Evolutionary conservation across 2,329 filamentous ascomycete species (phyloP).

Genomic region (Fusarium austroafricanum): DNA sequence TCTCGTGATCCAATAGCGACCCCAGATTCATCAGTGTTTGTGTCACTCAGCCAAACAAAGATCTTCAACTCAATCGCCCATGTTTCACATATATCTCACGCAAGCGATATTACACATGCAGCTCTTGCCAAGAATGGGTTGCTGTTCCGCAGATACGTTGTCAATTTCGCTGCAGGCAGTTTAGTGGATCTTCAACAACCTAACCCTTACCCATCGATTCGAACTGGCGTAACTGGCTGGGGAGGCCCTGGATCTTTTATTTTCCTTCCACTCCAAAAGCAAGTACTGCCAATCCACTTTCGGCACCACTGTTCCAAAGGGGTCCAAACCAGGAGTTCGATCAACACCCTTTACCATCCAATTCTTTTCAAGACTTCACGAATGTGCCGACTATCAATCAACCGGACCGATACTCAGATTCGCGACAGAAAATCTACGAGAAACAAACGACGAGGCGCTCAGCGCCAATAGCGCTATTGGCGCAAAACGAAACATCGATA

Average conservation of each 20-base stretch:
- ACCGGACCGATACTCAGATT: no score
- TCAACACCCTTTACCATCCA: not conserved
- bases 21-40: no score
- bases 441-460: not conserved
- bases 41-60: not conserved
- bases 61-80: not conserved
- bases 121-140: constrained; percentile 10
- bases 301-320: constrained; percentile 17
- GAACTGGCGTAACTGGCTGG: not conserved
- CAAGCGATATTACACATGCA: not conserved
- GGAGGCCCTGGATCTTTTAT: constrained; percentile 38
- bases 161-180: not conserved
- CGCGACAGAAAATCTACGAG: no score
- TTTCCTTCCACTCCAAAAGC: constrained; percentile 25
- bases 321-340: constrained; percentile 30
- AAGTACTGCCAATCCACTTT: constrained; percentile 19
- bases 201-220: constrained; percentile 23
- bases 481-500: constrained; percentile 1
- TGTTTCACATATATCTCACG: not conserved
- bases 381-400: no score
- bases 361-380: not conserved
- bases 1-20: no score
- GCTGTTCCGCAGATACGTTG: not conserved
- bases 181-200: constrained; percentile 12
- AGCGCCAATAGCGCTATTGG: constrained; percentile 5